phyloP scores from a whole-genome alignment of 1,284 basidiomycete genomes.

The Marasmius tenuissimus region DNA sequence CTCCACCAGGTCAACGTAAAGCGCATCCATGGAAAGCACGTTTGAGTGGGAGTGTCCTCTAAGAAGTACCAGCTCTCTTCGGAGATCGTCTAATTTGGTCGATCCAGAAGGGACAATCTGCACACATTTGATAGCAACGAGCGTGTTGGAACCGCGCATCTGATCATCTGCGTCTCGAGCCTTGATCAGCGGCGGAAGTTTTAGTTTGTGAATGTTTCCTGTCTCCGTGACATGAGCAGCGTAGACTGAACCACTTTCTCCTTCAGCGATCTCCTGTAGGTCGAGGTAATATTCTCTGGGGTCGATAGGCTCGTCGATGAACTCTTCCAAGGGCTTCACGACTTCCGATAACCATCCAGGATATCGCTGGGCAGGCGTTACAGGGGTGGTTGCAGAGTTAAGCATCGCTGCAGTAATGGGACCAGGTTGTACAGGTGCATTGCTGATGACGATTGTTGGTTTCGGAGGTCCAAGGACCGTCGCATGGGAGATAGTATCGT shows the following conservation, averaged over 20 bases:
- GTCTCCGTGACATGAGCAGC: conserved; percentile 49
- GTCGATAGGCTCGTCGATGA: conserved; percentile 60
- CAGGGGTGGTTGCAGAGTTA: conserved; percentile 10
- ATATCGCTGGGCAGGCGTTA: conserved; percentile 36
- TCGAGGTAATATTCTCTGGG: conserved; percentile 63
- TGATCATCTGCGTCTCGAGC: conserved; percentile 35
- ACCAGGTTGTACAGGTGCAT: conserved; percentile 11
- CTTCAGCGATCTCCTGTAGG: conserved; percentile 74
- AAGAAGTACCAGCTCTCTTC: conserved; percentile 59
- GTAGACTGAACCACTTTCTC: conserved; percentile 75
- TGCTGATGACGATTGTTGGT: conserved; percentile 34
- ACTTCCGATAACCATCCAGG: conserved; percentile 56
- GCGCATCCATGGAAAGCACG: conserved; percentile 61
- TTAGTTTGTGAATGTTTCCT: conserved; percentile 32
- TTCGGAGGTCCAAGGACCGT: conserved; percentile 6
- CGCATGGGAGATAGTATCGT: conserved; percentile 10
- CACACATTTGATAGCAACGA: conserved; percentile 74
- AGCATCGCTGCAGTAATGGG: conserved; percentile 8
- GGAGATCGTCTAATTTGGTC: conserved; percentile 61
- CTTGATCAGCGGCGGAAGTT: conserved; percentile 34
- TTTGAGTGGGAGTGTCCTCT: conserved; percentile 56
- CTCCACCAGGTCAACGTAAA: conserved; percentile 66
- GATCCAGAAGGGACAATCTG: conserved; percentile 56
- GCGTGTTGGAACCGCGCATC: conserved; percentile 32
- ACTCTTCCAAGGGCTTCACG: conserved; percentile 61